phyloP scores from a whole-genome alignment of 805 yeast genomes.

The Starmerella geochares region DNA sequence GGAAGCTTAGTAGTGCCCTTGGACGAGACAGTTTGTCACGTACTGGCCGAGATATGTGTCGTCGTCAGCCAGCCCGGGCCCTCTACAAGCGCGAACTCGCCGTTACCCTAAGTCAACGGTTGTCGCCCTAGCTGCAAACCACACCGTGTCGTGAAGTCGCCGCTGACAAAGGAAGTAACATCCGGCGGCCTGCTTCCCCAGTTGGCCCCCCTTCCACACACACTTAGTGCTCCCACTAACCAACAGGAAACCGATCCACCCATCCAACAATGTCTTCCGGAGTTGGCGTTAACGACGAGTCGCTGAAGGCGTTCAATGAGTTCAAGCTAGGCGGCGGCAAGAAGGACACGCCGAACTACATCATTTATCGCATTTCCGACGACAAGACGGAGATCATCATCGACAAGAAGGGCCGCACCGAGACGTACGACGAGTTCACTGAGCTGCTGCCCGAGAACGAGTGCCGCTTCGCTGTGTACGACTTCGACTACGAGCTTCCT shows the following conservation, averaged over 20 bases:
- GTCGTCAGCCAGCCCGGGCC: too few relatives aligned
- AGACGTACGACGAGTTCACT: conserved; percentile 74
- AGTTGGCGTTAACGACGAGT: conserved; percentile 81
- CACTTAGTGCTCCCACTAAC: not conserved
- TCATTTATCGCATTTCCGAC: conserved; percentile 72
- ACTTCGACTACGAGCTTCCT: conserved; percentile 85
- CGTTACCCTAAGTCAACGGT: not conserved
- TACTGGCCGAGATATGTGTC: too few relatives aligned
- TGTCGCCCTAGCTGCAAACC: not conserved
- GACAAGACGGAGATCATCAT: conserved; percentile 85
- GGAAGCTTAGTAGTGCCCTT: too few relatives aligned
- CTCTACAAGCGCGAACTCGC: too few relatives aligned
- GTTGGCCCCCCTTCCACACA: not conserved
- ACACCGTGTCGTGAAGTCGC: not conserved
- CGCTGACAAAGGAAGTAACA: conserved; percentile 1
- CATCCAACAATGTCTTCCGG: conserved; percentile 33
- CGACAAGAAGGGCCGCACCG: conserved; percentile 65
- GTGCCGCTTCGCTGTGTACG: conserved; percentile 93
- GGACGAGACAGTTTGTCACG: too few relatives aligned
- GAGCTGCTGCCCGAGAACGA: conserved; percentile 89
- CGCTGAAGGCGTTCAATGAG: conserved; percentile 88
- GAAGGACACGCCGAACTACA: conserved; percentile 56
- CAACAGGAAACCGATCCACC: not conserved
- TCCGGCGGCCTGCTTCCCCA: conserved; percentile 4
- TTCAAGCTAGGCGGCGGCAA: conserved; percentile 73